Evolutionary conservation across 768 basidiomycete genomes (phyloP).

Genomic region (Podaxis sp.): DNA sequence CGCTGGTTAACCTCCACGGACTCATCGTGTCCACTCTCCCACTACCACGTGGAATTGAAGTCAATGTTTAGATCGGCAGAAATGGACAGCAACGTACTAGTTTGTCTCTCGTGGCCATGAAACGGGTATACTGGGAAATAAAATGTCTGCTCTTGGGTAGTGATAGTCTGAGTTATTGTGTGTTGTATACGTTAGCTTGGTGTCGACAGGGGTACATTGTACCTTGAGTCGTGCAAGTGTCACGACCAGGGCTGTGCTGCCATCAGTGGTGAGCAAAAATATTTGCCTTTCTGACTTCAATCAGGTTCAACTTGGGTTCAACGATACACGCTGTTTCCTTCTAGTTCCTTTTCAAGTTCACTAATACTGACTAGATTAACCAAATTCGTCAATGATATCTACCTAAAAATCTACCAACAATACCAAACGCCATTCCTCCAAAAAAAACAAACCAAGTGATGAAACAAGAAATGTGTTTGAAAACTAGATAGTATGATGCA

Average conservation of each 20-base stretch:
- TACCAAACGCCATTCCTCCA: slow-evolving; percentile 8
- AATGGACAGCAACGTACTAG: not conserved
- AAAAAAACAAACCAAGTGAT: slow-evolving; percentile 15
- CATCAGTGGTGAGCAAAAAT: not conserved
- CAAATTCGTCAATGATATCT: slow-evolving; percentile 9
- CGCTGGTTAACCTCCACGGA: slow-evolving; percentile 92
- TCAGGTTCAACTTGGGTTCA: not conserved
- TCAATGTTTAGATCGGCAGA: not conserved
- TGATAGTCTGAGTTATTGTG: not conserved
- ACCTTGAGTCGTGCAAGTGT: not conserved
- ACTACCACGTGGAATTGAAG: slow-evolving; percentile 27
- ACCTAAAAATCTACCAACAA: slow-evolving; percentile 15
- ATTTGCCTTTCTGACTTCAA: not conserved
- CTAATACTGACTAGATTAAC: slow-evolving; percentile 4
- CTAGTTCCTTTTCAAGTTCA: not conserved
- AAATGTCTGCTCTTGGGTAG: not conserved
- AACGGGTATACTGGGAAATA: not conserved
- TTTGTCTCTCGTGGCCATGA: slow-evolving; percentile 9
- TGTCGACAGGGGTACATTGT: not conserved
- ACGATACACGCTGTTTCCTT: not conserved
- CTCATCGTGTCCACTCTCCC: slow-evolving; percentile 68
- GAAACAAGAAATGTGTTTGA: slow-evolving; percentile 17
- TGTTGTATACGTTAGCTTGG: not conserved
- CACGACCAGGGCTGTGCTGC: not conserved
- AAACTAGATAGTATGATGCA: slow-evolving; percentile 17